These are phyloP conservation scores for Boletales sp. DNA, from an alignment of 768 basidiomycete genomes.

Conservation along the genomic window DNA sequence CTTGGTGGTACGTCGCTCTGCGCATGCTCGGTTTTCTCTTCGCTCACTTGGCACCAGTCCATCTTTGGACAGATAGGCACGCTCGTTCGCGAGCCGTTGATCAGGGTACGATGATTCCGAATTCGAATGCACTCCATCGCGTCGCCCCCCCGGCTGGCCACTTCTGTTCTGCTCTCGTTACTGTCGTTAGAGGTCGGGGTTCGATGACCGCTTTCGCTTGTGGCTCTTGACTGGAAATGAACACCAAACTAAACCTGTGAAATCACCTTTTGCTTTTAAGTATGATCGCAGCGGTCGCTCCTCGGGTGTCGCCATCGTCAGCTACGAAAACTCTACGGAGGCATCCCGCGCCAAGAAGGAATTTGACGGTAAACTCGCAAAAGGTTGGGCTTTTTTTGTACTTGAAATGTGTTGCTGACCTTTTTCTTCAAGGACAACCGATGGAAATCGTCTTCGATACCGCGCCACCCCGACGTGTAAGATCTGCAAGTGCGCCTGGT, in stretches of 20 bases:
- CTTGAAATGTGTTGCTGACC: background rate
- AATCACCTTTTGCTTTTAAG: constrained; percentile 54
- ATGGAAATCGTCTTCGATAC: constrained; percentile 69
- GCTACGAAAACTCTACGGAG: constrained; percentile 74
- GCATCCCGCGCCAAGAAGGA: constrained; percentile 82
- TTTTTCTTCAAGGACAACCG: constrained; percentile 59
- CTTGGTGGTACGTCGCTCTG: constrained; percentile 61
- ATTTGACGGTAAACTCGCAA: constrained; percentile 83
- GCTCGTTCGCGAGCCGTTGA: constrained; percentile 87
- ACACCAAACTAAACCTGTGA: constrained; percentile 58
- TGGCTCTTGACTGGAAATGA: constrained; percentile 32
- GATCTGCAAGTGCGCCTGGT: constrained; percentile 44
- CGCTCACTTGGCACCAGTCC: constrained; percentile 42
- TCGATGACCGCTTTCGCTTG: constrained; percentile 43
- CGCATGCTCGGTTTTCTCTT: background rate
- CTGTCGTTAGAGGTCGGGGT: constrained; percentile 26
- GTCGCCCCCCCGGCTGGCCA: constrained; percentile 32
- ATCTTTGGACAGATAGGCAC: constrained; percentile 93
- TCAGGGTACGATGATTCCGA: constrained; percentile 82
- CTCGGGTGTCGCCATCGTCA: constrained; percentile 73
- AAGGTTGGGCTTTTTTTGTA: constrained; percentile 47
- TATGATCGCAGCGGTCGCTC: constrained; percentile 96
- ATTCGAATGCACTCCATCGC: constrained; percentile 35
- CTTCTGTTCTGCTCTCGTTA: constrained; percentile 30
- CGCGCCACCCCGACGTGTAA: constrained; percentile 40